Base-by-base conservation (phyloP, 371 early-diverging fungal species). In the Mucor sp. region DNA sequence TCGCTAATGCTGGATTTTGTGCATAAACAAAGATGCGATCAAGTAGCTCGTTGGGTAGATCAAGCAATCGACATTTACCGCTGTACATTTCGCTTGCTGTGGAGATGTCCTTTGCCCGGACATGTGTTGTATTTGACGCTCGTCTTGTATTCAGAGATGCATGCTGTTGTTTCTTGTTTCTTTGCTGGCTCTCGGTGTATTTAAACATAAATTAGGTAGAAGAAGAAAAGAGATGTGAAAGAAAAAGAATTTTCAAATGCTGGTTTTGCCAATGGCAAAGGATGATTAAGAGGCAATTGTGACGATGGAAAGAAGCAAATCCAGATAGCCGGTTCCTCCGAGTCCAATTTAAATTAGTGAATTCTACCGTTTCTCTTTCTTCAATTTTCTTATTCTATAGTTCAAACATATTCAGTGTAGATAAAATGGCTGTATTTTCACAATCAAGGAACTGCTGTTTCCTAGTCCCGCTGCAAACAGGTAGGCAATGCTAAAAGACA, bases 11-110 rank as follows among this genome's bases (percentile, higher is more conserved):
- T 28, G 80, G 75, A 59, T 76, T 82, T 59, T 78, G 80, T 4
- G 80, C 73, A 33, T 72, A 55, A 4, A 78, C 56, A 65, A 82
- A 80, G 35, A 82, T 82, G 12, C 70, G 60, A 4, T 58, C 63
- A 55, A 60, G 63, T 11, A 80, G 71, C 55, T 80, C 81, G 9
- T 63, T 53, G 7, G 81, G 81, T 7, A 80, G 44, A 35, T 50
- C 21, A 14, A 69, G 58, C 57, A 69, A 21, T 19, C 32, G 57
- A 30, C 57, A 56, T 15, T n/a, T n/a, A 32, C 17, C 1, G 32
- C 6, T 17, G 32, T 6, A 6, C n/a, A 19, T 32, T 15, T 28
- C 30, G 0, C 8, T 56, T 15, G 17, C 17, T 56, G 23, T 32
- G 5, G 50, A 14, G 23, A 14, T 50, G 50, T 8, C 27, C 4